Base-by-base conservation (phyloP, 2,329 filamentous ascomycete species). In the Fusarium robinianum region DNA sequence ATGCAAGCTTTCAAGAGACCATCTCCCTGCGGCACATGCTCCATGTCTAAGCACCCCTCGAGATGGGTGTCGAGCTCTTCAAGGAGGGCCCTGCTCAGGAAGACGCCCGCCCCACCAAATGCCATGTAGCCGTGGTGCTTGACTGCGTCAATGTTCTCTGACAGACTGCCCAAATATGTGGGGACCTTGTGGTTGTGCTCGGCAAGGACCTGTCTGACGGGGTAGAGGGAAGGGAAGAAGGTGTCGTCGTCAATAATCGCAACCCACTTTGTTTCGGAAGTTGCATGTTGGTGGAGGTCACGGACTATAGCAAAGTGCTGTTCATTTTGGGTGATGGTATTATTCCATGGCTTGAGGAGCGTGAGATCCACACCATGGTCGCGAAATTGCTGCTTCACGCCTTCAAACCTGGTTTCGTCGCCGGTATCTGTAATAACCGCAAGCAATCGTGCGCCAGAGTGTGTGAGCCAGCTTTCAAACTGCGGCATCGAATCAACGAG, bases 221-320 rank as follows among this genome's bases (percentile, higher is more conserved):
- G 69, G 37, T 74, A 63, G 30, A 84, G 72, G 2, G 76, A 79
- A 2, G 77, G 73, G 61, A 83, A 83, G 62, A 84, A 84, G 2
- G 81, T 84, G 55, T 84, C 81, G 56, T 84, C 81, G 57, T 84
- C 80, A 24, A 84, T 72, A 34, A 84, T 68, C 31, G 73, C 75
- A 10, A 75, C 72, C 80, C 81, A 84, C 21, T 69, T 66, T 0
- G 78, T 80, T 10, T 69, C 56, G 0, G 71, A 62, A 8, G 66
- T 71, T 21, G 68, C 62, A 35, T 73, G 66, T 16, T 69, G 60
- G 16, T 78, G 63, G 47, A 83, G 70, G 24, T 77, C 69, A 18
- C 72, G 67, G 7, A 83, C 63, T 9, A 83, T 70, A 9, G 77
- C 71, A 58, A 83, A 83, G 58, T 83, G 80, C 25, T 79, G 77